A percentile compares a stretch with the other conserved stretches of the same genome.
phyloP scores from a whole-genome alignment of 345 rosid genomes.

The Camelina sativa region DNA sequence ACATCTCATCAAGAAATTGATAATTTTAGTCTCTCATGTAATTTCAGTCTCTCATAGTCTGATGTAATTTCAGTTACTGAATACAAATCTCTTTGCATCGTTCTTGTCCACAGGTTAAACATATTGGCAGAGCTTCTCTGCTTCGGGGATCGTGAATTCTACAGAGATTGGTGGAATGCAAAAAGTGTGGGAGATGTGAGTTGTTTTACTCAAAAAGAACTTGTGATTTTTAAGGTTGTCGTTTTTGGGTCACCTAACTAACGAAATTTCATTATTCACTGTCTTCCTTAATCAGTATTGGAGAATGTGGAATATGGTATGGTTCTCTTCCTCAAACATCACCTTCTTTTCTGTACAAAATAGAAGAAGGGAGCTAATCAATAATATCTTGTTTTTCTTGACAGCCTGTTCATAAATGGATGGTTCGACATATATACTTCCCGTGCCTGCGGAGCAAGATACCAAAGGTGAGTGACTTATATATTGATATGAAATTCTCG shows the following conservation, averaged over 20 bases:
- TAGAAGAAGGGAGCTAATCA: conserved; percentile 8
- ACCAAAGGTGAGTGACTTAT: conserved; percentile 65
- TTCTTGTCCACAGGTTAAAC: conserved; percentile 70
- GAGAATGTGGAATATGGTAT: conserved; percentile 99
- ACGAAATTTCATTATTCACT: conserved; percentile 22
- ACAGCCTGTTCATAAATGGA: conserved; percentile 99
- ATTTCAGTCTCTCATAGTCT: conserved; percentile 17
- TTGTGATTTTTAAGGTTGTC: conserved; percentile 11
- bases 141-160: conserved; percentile 98
- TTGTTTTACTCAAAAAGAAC: conserved; percentile 7
- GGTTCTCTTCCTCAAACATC: conserved; percentile 42
- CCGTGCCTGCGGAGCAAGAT: conserved; percentile 80
- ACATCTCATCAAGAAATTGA: conserved; percentile 9
- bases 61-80: conserved; percentile 24
- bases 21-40: conserved; percentile 12
- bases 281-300: conserved; percentile 75
- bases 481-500: conserved; percentile 47
- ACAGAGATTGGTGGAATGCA: conserved; percentile 99
- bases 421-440: conserved; percentile 95
- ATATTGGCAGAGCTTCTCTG: conserved; percentile 94
- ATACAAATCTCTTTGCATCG: neutral
- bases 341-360: conserved; percentile 6
- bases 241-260: conserved; percentile 24
- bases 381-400: conserved; percentile 44
- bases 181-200: conserved; percentile 90